A percentile compares a stretch with the other conserved stretches of the same genome.
phyloP scores from a whole-genome alignment of 2,329 filamentous ascomycete genomes.

The Cephalotrichum gorgonifer region DNA sequence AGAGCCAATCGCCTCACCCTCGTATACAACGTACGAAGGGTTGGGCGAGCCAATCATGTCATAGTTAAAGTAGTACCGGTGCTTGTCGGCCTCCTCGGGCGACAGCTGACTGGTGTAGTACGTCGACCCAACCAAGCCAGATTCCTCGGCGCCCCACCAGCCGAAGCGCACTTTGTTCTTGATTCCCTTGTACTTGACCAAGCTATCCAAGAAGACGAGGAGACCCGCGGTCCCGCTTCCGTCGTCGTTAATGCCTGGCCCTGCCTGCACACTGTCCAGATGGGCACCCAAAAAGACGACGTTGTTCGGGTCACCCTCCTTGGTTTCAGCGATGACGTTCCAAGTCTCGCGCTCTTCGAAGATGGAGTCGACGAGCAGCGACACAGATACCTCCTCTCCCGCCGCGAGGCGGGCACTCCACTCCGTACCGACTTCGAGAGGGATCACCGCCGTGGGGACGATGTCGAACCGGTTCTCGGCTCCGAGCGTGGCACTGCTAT shows the following conservation, averaged over 20 bases:
- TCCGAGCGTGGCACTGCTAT: slow-evolving; percentile 41
- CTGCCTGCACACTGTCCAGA: slow-evolving; percentile 26
- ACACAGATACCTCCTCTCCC: slow-evolving; percentile 22
- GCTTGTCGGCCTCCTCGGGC: slow-evolving; percentile 34
- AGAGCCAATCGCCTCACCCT: slow-evolving; percentile 26
- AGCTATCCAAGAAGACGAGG: slow-evolving; percentile 25
- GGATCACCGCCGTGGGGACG: slow-evolving; percentile 25
- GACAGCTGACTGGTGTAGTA: slow-evolving; percentile 26
- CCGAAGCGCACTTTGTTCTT: slow-evolving; percentile 32
- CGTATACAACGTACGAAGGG: slow-evolving; percentile 28
- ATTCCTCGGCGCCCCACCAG: slow-evolving; percentile 33
- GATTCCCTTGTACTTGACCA: slow-evolving; percentile 25
- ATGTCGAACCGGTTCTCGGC: slow-evolving; percentile 24
- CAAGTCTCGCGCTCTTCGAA: slow-evolving; percentile 24
- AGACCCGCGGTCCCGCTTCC: slow-evolving; percentile 26
- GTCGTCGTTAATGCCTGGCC: slow-evolving; percentile 30
- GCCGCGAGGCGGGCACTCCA: slow-evolving; percentile 23
- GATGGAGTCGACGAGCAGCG: slow-evolving; percentile 24
- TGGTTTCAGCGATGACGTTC: slow-evolving; percentile 32
- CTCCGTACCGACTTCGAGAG: slow-evolving; percentile 21
- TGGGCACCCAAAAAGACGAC: slow-evolving; percentile 31
- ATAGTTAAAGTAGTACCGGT: slow-evolving; percentile 59
- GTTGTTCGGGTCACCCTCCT: slow-evolving; percentile 29
- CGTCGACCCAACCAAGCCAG: slow-evolving; percentile 31
- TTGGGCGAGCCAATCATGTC: slow-evolving; percentile 53